phyloP scores from a whole-genome alignment of 2,329 filamentous ascomycete genomes.

The Pseudogymnoascus sp. region DNA sequence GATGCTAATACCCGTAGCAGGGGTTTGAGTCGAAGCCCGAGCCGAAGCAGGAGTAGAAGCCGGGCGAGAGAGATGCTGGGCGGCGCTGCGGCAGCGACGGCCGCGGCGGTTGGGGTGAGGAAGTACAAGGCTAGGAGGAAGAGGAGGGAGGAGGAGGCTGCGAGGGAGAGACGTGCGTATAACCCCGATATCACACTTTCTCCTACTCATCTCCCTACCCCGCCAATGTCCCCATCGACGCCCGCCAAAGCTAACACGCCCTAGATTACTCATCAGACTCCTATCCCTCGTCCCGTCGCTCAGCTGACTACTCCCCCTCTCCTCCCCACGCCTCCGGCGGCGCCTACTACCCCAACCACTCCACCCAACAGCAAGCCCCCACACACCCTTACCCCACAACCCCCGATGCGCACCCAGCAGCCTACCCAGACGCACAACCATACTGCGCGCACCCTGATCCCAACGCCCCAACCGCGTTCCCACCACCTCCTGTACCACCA shows the following conservation, averaged over 20 bases:
- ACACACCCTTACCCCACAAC: not conserved
- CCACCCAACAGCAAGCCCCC: not conserved
- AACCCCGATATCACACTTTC: not conserved
- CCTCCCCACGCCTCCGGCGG: conserved; percentile 28
- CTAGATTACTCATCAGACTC: not conserved
- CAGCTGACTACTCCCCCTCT: conserved; percentile 23
- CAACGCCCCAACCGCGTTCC: not conserved
- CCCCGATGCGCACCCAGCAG: not conserved
- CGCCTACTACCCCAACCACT: conserved; percentile 19
- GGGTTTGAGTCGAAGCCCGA: conserved; percentile 15
- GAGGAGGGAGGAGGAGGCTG: conserved; percentile 29
- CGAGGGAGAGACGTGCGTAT: conserved; percentile 10
- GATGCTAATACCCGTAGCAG: conserved; percentile 27
- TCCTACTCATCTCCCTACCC: not conserved
- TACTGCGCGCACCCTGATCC: not conserved
- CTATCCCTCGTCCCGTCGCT: not conserved
- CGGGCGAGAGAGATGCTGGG: conserved; percentile 46
- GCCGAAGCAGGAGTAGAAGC: conserved; percentile 27
- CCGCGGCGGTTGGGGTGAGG: conserved; percentile 55
- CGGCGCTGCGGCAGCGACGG: conserved; percentile 46
- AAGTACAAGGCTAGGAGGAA: conserved; percentile 44
- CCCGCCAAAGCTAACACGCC: not conserved
- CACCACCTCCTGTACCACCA: not conserved
- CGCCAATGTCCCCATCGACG: not conserved
- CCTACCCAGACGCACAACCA: not conserved